Conservation (phyloP, 192 early-diverging fungal species). For the Linnemannia exigua region DNA sequence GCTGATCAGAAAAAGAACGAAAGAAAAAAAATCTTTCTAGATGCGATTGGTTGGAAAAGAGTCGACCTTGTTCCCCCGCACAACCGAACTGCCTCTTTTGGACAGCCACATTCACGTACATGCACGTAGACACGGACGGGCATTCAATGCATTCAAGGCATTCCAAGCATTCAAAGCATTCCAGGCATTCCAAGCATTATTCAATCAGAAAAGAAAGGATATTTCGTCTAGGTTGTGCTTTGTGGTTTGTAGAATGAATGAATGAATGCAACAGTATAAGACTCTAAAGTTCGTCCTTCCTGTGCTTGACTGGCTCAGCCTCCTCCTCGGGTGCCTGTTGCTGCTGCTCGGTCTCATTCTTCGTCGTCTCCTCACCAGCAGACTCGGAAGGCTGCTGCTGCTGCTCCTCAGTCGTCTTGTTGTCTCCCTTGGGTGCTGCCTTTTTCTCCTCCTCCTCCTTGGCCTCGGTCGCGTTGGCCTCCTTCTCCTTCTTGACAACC, state of each 20-base stretch:
- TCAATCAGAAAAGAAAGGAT: no score
- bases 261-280: no score
- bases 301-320: conserved; percentile 32
- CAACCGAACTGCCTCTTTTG: no score
- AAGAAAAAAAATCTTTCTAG: background rate
- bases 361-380: background rate
- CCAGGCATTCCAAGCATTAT: no score
- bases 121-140: no score
- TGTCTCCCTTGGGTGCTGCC: background rate
- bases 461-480: conserved; percentile 33
- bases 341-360: conserved; percentile 27
- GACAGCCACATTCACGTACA: no score
- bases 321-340: conserved; percentile 16
- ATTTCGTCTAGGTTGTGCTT: no score
- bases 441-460: conserved; percentile 40
- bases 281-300: conserved; percentile 52
- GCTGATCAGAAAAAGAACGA: background rate
- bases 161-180: no score
- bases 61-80: no score
- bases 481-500: conserved; percentile 58
- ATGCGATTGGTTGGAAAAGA: background rate
- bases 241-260: no score
- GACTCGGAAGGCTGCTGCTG: background rate
- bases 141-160: no score
- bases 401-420: background rate